Conservation (phyloP, 225 moss, liverwort and hornwort genomes). For the Straminergon stramineum region DNA sequence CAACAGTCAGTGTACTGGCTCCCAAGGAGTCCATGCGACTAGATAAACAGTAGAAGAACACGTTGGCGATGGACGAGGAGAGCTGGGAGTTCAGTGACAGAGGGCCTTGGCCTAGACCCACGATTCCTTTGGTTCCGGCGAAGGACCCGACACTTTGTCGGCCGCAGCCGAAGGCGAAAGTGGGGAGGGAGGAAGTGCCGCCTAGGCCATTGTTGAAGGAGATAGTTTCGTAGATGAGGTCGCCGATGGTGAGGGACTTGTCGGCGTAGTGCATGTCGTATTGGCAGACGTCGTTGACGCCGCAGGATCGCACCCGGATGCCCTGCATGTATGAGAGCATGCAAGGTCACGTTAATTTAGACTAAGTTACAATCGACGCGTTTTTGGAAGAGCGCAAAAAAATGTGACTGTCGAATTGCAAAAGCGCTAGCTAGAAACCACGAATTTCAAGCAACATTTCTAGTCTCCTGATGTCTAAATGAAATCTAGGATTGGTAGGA, state of each 20-base stretch:
- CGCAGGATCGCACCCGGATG: conserved; percentile 7
- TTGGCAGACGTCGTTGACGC: conserved; percentile 7
- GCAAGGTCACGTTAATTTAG: background rate
- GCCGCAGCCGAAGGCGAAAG: conserved; percentile 39
- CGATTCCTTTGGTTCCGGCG: conserved; percentile 25
- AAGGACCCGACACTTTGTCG: conserved; percentile 21
- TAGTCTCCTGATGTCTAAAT: background rate
- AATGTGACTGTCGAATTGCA: background rate
- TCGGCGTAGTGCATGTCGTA: conserved; percentile 39
- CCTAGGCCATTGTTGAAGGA: background rate
- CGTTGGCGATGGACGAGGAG: conserved; percentile 17
- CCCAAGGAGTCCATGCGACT: background rate
- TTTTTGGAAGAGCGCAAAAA: background rate
- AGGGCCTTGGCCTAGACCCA: conserved; percentile 41
- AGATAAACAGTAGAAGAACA: conserved; percentile 42
- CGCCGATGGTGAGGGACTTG: conserved; percentile 27
- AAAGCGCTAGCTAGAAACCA: background rate
- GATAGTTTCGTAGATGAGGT: conserved; percentile 22
- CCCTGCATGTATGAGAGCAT: background rate
- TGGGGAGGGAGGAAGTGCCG: background rate
- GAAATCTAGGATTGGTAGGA: background rate
- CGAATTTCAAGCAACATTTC: background rate
- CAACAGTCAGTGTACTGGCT: conserved; percentile 10
- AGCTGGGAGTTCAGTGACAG: conserved; percentile 38
- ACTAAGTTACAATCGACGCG: background rate